Evolutionary conservation across 352 stramenopile species (phyloP).

Genomic region (Globisporangium viniferum): DNA sequence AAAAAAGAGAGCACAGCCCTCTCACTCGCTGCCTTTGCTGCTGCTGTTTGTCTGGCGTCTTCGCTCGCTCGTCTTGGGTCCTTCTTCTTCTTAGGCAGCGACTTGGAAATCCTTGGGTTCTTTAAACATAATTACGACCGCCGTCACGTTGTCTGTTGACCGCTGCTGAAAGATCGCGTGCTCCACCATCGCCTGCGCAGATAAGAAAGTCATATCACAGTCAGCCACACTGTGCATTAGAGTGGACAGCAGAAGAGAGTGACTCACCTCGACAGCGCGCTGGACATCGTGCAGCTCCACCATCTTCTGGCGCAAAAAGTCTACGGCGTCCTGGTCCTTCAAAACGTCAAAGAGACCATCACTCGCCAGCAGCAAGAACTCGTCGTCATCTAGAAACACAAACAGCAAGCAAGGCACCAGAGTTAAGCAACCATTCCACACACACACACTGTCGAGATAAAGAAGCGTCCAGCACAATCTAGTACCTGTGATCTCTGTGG

Average conservation of each 20-base stretch:
- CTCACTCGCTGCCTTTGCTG: too few species aligned
- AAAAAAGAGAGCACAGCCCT: not conserved
- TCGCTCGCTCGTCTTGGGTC: too few species aligned
- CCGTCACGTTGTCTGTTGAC: constrained; percentile 86
- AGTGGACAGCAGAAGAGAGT: not conserved
- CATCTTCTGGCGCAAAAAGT: constrained; percentile 75
- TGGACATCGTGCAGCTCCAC: constrained; percentile 68
- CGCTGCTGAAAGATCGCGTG: constrained; percentile 79
- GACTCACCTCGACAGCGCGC: constrained; percentile 64
- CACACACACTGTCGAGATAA: not conserved
- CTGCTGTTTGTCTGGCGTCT: not conserved
- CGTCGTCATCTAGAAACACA: constrained; percentile 46
- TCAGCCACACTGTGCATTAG: not conserved
- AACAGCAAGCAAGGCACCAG: not conserved
- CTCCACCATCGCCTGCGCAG: constrained; percentile 59
- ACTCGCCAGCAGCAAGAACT: constrained; percentile 79
- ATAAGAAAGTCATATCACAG: not conserved
- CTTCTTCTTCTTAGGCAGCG: not conserved
- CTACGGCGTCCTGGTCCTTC: constrained; percentile 79
- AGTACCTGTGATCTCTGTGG: constrained; percentile 60
- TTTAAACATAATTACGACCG: constrained; percentile 83
- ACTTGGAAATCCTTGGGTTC: constrained; percentile 42
- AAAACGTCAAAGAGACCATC: constrained; percentile 83
- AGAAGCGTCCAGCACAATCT: not conserved
- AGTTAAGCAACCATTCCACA: not conserved